A percentile compares a stretch with the other conserved stretches of the same genome.
phyloP scores from a whole-genome alignment of 306 rosid species.

The Cucurbita argyrosperma region DNA sequence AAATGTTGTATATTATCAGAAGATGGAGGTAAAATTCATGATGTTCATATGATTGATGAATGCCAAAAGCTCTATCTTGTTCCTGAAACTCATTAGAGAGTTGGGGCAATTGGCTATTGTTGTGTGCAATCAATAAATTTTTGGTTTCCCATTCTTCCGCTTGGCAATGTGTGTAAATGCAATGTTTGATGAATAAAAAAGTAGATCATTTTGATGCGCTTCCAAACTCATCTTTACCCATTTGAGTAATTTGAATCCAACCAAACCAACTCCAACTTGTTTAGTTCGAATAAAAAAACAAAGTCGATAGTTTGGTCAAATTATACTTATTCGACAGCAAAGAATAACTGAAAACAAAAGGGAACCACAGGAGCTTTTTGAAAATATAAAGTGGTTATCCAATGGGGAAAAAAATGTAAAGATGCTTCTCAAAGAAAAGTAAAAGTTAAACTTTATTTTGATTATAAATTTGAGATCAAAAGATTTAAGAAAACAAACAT shows the following conservation, averaged over 20 bases:
- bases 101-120: neutral
- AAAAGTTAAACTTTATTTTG: too few relatives aligned
- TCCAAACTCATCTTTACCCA: too few relatives aligned
- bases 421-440: too few relatives aligned
- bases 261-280: too few relatives aligned
- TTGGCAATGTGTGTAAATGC: neutral
- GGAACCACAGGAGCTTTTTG: neutral
- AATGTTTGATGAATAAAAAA: neutral
- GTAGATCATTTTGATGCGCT: neutral
- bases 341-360: neutral
- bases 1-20: constrained; percentile 49
- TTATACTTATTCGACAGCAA: neutral
- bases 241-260: too few relatives aligned
- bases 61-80: constrained; percentile 63
- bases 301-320: neutral
- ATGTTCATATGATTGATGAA: constrained; percentile 51
- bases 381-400: too few relatives aligned
- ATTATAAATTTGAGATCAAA: too few relatives aligned
- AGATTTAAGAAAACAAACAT: too few relatives aligned
- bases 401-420: too few relatives aligned
- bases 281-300: too few relatives aligned
- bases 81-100: constrained; percentile 18
- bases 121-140: neutral
- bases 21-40: constrained; percentile 78
- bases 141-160: neutral